Evolutionary conservation across 768 basidiomycete genomes (phyloP).

Genomic region (Termitomyces titanicus): DNA sequence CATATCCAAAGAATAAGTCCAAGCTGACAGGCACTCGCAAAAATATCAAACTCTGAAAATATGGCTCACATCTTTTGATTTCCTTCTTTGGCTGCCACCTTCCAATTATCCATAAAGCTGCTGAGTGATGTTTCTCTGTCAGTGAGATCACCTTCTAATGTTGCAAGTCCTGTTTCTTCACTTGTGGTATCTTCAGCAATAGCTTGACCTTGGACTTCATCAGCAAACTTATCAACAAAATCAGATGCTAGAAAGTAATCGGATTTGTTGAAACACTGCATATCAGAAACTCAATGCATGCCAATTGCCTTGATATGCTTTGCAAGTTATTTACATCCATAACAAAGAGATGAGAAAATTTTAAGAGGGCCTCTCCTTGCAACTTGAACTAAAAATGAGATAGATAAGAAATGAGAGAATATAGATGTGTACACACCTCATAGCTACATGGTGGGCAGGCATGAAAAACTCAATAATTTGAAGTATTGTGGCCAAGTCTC

Average conservation of each 20-base stretch:
- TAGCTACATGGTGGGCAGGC: conserved; percentile 35
- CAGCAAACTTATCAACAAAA: conserved; percentile 25
- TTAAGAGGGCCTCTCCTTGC: conserved; percentile 24
- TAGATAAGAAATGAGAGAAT: not conserved
- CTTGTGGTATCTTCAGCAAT: not conserved
- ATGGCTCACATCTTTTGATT: not conserved
- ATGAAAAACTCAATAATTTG: conserved; percentile 30
- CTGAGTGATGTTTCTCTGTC: not conserved
- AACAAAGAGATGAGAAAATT: conserved; percentile 18
- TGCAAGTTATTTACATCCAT: conserved; percentile 32
- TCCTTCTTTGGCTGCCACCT: conserved; percentile 22
- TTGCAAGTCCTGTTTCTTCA: not conserved
- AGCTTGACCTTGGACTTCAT: conserved; percentile 22
- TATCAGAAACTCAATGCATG: conserved; percentile 14
- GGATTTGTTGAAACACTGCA: conserved; percentile 10
- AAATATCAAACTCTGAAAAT: no score
- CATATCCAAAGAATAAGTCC: no score
- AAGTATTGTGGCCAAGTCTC: conserved; percentile 22
- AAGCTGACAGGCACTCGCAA: no score
- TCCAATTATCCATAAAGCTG: conserved; percentile 28
- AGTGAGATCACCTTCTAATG: conserved; percentile 4
- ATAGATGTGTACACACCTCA: conserved; percentile 16
- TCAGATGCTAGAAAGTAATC: conserved; percentile 22
- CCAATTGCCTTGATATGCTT: conserved; percentile 20
- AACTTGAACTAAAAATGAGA: conserved; percentile 14